Evolutionary conservation across 345 rosid species (phyloP), one percentile per base, ranked within the genome.

Genomic region (Corchorus olitorius): DNA sequence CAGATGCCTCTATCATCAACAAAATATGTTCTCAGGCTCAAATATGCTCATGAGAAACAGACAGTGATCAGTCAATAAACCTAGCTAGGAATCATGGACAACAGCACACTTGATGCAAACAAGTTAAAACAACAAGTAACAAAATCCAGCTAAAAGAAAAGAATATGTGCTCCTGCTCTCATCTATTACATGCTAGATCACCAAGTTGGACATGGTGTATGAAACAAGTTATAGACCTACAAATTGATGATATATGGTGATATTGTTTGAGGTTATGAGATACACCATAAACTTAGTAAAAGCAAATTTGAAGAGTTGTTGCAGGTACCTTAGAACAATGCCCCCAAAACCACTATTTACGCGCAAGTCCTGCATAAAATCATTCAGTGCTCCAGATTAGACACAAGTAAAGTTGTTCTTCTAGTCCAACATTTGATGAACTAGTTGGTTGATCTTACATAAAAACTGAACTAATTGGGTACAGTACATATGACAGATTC

Each of bases 331-430:
- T 81, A 96, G 79, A 81, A 85, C 94, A 82, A 96, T 80, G 60
- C 98, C 99, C 15, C 99, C 92, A 41, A 96, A 96, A 65, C 95
- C 93, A 73, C 86, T 84, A 80, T 78, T 86, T 43, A 93, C 94
- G 0, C 95, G 93, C 73, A 96, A 76, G 82, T 94, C 99, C 99
- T 96, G 93, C 88, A 88, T 65, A 58, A 73, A 20, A 64, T 76
- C 63, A 19, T 13, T 60, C 71, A 67, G 15, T 48, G 35, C 52
- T 27, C 55, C 14, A 68, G 27, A 43, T 66, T 14, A 72, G 43
- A 53, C 45, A 43, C 35, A 72, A 61, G 50, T 50, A 52, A 15
- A 33, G 10, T 7, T 55, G 27, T 0, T 14, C n/a, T 50, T 17
- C 59, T 19, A 20, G 14, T 4, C 22, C 60, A 16, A 74, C 54